A percentile compares a stretch with the other conserved stretches of the same genome.
These are phyloP conservation scores for Gossypium raimondii DNA, from an alignment of 345 rosid genomes.

Conservation along the genomic window DNA sequence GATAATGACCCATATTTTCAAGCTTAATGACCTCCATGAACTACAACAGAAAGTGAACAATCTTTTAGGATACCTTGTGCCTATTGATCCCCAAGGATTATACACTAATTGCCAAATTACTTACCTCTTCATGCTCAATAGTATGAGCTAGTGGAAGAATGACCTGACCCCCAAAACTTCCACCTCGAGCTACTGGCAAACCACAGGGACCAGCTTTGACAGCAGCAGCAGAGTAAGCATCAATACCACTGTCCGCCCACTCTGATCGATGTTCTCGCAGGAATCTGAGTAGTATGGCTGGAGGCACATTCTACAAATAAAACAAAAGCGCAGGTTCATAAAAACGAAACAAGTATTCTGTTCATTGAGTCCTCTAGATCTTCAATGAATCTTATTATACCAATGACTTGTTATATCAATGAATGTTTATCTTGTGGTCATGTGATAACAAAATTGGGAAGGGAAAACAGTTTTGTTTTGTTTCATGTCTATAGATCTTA, in stretches of 20 bases:
- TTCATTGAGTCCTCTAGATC: neutral
- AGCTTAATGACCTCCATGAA: conserved; percentile 93
- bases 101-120: conserved; percentile 10
- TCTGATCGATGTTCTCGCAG: conserved; percentile 95
- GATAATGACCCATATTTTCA: conserved; percentile 77
- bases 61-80: neutral
- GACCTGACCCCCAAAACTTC: conserved; percentile 87
- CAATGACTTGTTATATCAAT: neutral
- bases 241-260: conserved; percentile 95
- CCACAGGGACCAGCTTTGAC: conserved; percentile 79
- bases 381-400: neutral
- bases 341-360: neutral
- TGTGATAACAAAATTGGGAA: neutral
- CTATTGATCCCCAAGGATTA: neutral
- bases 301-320: conserved; percentile 80
- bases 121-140: conserved; percentile 91
- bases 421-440: neutral
- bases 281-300: conserved; percentile 82
- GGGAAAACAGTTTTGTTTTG: neutral
- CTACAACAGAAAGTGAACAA: conserved; percentile 28
- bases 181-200: conserved; percentile 71
- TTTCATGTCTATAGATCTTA: neutral
- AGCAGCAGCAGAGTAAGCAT: conserved; percentile 92
- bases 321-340: neutral
- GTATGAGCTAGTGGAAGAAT: conserved; percentile 97